These are phyloP conservation scores for Linnemannia hyalina DNA, from an alignment of 192 early-diverging fungal genomes.

Conservation along the genomic window DNA sequence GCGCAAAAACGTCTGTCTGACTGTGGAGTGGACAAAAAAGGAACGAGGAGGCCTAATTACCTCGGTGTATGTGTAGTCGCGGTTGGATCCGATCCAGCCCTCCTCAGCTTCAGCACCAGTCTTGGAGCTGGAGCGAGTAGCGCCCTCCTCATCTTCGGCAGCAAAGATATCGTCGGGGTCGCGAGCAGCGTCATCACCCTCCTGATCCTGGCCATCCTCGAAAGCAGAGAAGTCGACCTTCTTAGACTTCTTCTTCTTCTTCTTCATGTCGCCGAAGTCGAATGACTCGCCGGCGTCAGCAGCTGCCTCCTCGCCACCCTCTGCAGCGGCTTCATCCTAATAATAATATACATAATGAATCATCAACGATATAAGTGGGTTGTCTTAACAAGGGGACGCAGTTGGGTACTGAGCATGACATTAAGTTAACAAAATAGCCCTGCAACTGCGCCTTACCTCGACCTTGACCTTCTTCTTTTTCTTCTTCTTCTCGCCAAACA, in stretches of 20 bases:
- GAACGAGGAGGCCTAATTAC: slow-evolving; percentile 52
- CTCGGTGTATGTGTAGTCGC: slow-evolving; percentile 96
- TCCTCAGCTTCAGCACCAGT: slow-evolving; percentile 64
- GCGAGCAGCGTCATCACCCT: slow-evolving; percentile 62
- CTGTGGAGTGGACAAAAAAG: neutral
- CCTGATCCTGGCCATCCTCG: slow-evolving; percentile 78
- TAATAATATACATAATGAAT: neutral
- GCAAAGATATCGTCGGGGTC: slow-evolving; percentile 68
- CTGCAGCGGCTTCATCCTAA: slow-evolving; percentile 60
- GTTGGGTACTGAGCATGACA: neutral
- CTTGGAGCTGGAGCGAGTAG: slow-evolving; percentile 51
- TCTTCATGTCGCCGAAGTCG: slow-evolving; percentile 77
- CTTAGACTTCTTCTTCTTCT: slow-evolving; percentile 87
- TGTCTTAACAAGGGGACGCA: neutral
- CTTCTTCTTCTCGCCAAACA: slow-evolving; percentile 90
- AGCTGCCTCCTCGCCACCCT: slow-evolving; percentile 57
- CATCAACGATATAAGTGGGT: neutral
- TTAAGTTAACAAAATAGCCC: neutral
- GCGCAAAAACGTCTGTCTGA: neutral
- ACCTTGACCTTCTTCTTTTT: slow-evolving; percentile 87
- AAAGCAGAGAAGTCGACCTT: slow-evolving; percentile 81
- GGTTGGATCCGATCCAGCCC: slow-evolving; percentile 89
- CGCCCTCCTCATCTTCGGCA: slow-evolving; percentile 61
- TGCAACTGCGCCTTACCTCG: slow-evolving; percentile 24
- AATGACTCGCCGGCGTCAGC: slow-evolving; percentile 61